Evolutionary conservation across 1,284 basidiomycete genomes (phyloP), one percentile per base, ranked within the genome.

Genomic region (Sphagnurus paluster): DNA sequence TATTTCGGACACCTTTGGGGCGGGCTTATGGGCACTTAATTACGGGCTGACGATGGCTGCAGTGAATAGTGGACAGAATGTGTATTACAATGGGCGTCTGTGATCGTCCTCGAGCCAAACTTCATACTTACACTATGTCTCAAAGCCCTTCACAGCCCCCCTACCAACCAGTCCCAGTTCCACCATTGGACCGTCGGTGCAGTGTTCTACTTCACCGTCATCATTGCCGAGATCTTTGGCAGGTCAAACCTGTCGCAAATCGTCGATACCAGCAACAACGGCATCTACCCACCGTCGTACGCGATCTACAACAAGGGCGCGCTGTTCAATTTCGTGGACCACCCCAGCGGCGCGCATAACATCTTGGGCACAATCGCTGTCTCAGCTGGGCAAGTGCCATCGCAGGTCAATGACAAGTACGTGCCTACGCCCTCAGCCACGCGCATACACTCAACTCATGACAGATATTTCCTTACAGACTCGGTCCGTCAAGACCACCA

Each of bases 281-380:
- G 50, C 56, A 63, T 67, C 3, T 77, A 67, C 54, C 84, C 82
- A 4, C 86, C 88, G 0, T 82, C 76, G 2, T 91, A 90, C 58
- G 84, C 79, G 4, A 75, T 91, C 42, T 91, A 90, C 63, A 80
- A 86, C 57, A 70, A 76, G 43, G 78, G 72, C 5, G 82, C 80
- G 11, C 64, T 91, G 32, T 77, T 90, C 67, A 92, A 91, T 66
- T 90, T 79, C 59, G 66, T 84, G 33, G 68, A 73, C 16, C 81
- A 86, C 56, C 53, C 69, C 0, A 69, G 65, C 2, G 81, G 80
- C n/a, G 72, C 67, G 2, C 77, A 66, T 54, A 72, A 76, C 49
- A 75, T 79, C 52, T 78, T 71, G 0, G 72, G 70, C 10, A 68
- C 67, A 14, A 62, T 74, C 43, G 65, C 74, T 3, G 59, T 79